Percentiles rank a stretch among this genome's conserved stretches.
These are phyloP conservation scores for Arachis monticola DNA, from an alignment of 331 rosid genomes.

Conservation along the genomic window DNA sequence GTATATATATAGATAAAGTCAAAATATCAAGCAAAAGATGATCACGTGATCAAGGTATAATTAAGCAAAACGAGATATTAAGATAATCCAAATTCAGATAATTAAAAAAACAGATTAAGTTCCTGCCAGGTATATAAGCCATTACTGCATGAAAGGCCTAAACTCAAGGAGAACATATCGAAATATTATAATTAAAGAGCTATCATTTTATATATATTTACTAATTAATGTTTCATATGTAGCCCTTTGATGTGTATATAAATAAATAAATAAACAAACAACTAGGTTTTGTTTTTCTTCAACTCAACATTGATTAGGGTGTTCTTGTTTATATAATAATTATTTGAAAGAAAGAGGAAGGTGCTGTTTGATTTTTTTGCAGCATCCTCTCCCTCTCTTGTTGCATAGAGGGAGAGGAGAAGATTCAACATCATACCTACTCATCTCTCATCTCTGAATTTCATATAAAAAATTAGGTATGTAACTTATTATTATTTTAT, in stretches of 20 bases:
- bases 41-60: neutral
- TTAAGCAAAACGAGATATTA: neutral
- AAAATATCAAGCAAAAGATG: neutral
- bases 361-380: conserved; percentile 21
- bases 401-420: conserved; percentile 19
- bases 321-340: conserved; percentile 3
- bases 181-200: neutral
- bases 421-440: conserved; percentile 3
- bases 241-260: too few relatives aligned
- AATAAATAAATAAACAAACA: neutral
- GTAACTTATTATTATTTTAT: neutral
- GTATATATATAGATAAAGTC: too few relatives aligned
- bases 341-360: conserved; percentile 27
- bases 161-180: conserved; percentile 25
- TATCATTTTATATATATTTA: too few relatives aligned
- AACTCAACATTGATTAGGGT: conserved; percentile 6
- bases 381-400: conserved; percentile 27
- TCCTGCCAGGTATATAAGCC: too few relatives aligned
- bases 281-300: neutral
- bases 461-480: neutral
- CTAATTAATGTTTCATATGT: too few relatives aligned
- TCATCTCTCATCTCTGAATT: neutral
- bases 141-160: conserved; percentile 34
- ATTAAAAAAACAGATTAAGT: too few relatives aligned
- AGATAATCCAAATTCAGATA: neutral